Base-by-base conservation (phyloP, 129 eudicot species). In the Gnaphalium uliginosum region DNA sequence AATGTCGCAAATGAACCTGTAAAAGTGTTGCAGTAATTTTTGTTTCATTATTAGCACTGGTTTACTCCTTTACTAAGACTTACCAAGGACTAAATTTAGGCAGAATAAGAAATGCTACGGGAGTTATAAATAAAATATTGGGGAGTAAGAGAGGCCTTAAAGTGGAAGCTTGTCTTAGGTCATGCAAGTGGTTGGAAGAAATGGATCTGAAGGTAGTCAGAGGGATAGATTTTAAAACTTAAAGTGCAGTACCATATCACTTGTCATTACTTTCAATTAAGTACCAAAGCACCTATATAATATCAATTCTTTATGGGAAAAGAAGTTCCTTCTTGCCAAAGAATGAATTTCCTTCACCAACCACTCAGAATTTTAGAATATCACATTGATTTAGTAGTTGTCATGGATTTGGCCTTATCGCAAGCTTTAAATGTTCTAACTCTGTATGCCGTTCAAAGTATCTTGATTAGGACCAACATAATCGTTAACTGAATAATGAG, bases 401-500 rank as follows among this genome's bases (percentile, higher is more conserved):
- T 32, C 30, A 76, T 37, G 59, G 37, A 68, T 54, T 32, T 37
- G 53, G 57, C 68, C 56, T 62, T 62, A 64, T 64, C 18, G 5
- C 69, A 30, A 6, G 59, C 35, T 51, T 23, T 76, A 15, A 51
- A 29, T 33, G 67, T 64, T 10, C 74, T 22, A 24, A 76, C 66
- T 66, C 3, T 15, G 21, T 21, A 53, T 13, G 65, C 63, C 37
- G 67, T 53, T 76, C 3, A 53, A 76, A 67, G 80, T 26, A 53
- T 76, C 41, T 66, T 51, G 66, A 76, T 27, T 56, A 76, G 66
- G 37, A 66, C 41, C 33, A 43, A 0, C 54, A 54, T 66, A 75
- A 33, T n/a, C 58, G 33, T 53, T 50, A 33, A 33, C 32, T 66
- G 27, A 66, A 32, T 54, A 32, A 66, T 35, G 74, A 37, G 25